phyloP scores from a whole-genome alignment of 441 rosid genomes.

The Syzygium syzygioides region DNA sequence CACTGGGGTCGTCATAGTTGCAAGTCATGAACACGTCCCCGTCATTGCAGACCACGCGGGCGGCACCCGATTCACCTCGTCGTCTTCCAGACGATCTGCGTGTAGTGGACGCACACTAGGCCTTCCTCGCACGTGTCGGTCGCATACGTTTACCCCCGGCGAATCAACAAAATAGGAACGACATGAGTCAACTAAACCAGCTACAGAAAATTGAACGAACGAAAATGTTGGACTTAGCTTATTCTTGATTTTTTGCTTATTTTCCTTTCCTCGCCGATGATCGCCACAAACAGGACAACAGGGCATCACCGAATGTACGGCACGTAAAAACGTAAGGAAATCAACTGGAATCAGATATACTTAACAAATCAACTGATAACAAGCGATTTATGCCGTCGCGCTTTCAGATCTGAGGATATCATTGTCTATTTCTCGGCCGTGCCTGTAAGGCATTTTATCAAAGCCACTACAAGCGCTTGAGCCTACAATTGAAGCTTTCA shows the following conservation, averaged over 20 bases:
- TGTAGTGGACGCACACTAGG: not conserved
- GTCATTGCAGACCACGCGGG: conserved; percentile 5
- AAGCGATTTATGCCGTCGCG: not conserved
- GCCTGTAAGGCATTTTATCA: not conserved
- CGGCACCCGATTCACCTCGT: not conserved
- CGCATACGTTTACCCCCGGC: not conserved
- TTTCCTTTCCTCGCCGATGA: not conserved
- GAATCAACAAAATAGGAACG: not conserved
- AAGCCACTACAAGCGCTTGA: too few relatives aligned
- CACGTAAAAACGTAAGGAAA: not conserved
- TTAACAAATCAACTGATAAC: not conserved
- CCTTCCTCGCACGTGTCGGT: not conserved
- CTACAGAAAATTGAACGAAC: too few relatives aligned
- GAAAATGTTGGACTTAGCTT: not conserved
- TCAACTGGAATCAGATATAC: not conserved
- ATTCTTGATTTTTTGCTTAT: not conserved
- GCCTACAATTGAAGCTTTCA: too few relatives aligned
- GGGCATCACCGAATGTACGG: not conserved
- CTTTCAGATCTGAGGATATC: not conserved
- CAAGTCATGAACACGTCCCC: conserved; percentile 90
- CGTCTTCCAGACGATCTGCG: not conserved
- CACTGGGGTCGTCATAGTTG: conserved; percentile 79
- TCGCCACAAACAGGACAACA: not conserved
- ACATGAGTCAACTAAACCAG: too few relatives aligned
- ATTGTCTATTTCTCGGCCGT: not conserved